phyloP scores from a whole-genome alignment of 179 eudicot genomes.

The Nepenthes alata region DNA sequence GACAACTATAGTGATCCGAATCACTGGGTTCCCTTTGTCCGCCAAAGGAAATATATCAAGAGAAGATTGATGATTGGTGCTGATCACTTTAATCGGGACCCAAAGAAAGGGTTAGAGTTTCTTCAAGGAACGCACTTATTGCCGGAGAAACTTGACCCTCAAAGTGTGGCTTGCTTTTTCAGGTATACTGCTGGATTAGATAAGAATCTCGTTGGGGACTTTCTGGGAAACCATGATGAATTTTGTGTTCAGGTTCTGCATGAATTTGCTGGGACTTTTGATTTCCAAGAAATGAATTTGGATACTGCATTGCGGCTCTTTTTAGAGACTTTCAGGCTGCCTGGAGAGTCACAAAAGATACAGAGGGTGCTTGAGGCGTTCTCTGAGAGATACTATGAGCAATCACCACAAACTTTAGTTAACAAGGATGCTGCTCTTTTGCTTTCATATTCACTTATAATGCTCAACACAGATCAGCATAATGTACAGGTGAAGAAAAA shows the following conservation, averaged over 20 bases:
- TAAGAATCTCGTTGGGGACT: constrained; percentile 66
- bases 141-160: constrained; percentile 64
- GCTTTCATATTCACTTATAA: constrained; percentile 56
- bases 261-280: constrained; percentile 64
- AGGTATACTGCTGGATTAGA: constrained; percentile 64
- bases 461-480: constrained; percentile 79
- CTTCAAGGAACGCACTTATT: constrained; percentile 64
- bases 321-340: constrained; percentile 62
- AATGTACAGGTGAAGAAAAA: constrained; percentile 74
- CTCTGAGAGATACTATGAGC: constrained; percentile 65
- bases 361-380: constrained; percentile 69
- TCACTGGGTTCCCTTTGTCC: constrained; percentile 64
- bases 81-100: constrained; percentile 64
- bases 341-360: constrained; percentile 66
- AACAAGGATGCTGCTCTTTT: constrained; percentile 71
- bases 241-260: constrained; percentile 70
- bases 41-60: constrained; percentile 47
- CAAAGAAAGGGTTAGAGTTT: constrained; percentile 64
- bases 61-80: constrained; percentile 71
- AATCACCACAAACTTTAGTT: constrained; percentile 48
- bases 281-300: constrained; percentile 52
- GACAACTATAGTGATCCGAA: constrained; percentile 53
- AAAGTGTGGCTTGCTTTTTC: constrained; percentile 67
- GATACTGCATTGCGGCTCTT: constrained; percentile 58
- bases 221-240: constrained; percentile 65